Evolutionary conservation across 2,329 filamentous ascomycete genomes (phyloP), one percentile per base, ranked within the genome.

Genomic region (Immersiporthe knoxdaviesiana): DNA sequence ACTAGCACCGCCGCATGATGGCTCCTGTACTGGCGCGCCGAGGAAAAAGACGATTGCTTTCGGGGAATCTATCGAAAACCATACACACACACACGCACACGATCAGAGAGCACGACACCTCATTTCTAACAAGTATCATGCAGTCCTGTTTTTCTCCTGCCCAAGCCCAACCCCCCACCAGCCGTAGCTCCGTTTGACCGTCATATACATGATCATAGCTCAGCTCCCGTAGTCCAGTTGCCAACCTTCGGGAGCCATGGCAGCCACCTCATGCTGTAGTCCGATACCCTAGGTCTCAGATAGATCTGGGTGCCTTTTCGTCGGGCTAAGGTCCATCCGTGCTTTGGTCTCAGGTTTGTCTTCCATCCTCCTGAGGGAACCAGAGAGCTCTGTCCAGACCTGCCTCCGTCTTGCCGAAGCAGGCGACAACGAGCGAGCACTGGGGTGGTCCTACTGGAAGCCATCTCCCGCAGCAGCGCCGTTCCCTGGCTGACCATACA

Each of bases 401-500:
- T 30, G 52, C 12, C 27, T 18, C 14, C 16, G 52, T 16, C 14
- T 6, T 56, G 11, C 58, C 32, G 32, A 12, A 39, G 10, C 32
- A 16, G 32, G 8, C 3, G 39, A 24, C 7, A 32, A 30, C 14
- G 27, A 50, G 35, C 30, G 16, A 21, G 39, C 10, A 32, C 12
- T 12, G 32, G n/a, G 16, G 27, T 3, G 16, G 4, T 12, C 14
- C 10, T 24, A 4, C 77, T 83, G 87, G 76, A 87, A 89, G 62
- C 82, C 81, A 41, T 88, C 87, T 61, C 80, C 81, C 59, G 82
- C 78, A 32, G 81, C 78, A n/a, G 86, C 81, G 50, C 88, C 88
- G 75, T 90, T 90, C 73, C 84, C 84, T 47, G 81, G 76, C 73
- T 87, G 84, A 74, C n/a, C 41, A 32, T 88, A 89, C 75, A 88